phyloP scores from a whole-genome alignment of 2,329 filamentous ascomycete species.

The Diplodia intermedia region DNA sequence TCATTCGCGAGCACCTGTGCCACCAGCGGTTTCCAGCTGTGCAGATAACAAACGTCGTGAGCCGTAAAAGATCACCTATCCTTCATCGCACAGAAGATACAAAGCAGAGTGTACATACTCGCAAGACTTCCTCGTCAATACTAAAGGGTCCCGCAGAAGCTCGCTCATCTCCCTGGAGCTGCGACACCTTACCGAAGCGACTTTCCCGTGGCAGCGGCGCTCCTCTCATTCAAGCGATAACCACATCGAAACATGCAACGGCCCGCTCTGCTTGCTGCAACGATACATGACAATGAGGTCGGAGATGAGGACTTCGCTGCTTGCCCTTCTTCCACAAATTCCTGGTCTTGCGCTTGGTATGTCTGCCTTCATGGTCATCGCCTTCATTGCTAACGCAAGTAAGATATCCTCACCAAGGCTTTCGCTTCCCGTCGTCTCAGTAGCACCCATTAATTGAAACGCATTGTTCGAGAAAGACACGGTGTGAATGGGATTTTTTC shows the following conservation, averaged over 20 bases:
- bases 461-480: neutral
- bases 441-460: neutral
- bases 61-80: rapidly evolving
- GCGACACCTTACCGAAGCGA: too few relatives aligned
- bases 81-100: neutral
- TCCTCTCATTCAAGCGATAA: too few relatives aligned
- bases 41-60: neutral
- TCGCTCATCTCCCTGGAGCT: too few relatives aligned
- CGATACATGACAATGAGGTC: too few relatives aligned
- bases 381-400: neutral
- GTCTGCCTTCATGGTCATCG: rapidly evolving
- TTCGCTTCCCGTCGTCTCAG: neutral
- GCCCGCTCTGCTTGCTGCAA: too few relatives aligned
- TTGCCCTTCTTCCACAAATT: neutral
- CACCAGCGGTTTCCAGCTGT: neutral
- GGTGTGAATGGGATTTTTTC: neutral
- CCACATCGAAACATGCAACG: too few relatives aligned
- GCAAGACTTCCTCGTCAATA: neutral
- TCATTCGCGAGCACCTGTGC: neutral
- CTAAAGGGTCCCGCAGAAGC: too few relatives aligned
- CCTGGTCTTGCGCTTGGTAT: neutral
- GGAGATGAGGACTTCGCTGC: too few relatives aligned
- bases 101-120: neutral
- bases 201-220: too few relatives aligned
- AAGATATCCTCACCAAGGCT: neutral